Evolutionary conservation across 192 early-diverging fungal genomes (phyloP), one percentile per base, ranked within the genome.

Genomic region (Funneliformis mosseae): DNA sequence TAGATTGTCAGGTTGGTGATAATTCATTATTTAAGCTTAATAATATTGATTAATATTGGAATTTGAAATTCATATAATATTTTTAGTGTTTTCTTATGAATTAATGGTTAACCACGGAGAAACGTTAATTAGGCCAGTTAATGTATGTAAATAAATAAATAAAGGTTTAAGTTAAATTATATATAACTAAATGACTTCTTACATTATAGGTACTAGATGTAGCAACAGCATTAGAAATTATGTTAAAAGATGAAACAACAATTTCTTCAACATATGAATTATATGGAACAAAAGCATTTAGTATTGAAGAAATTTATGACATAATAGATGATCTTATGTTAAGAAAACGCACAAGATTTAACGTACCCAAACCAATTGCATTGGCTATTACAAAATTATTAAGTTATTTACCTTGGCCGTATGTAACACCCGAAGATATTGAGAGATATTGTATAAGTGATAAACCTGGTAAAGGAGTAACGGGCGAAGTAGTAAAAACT

Each of bases 261-360:
- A 87, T 92, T 25, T 96, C 96, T 45, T 91, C 96, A 89, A 95
- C 91, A 27, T 95, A 94, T 76, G 98, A 99, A 88, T 91, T 99
- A 16, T 45, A 50, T 83, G 92, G 94, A 70, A 84, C 90, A 78
- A 87, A 90, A 81, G 92, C 92, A 80, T 97, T 95, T 88, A 88
- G 90, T 25, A 92, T 92, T 78, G 83, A 84, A 77, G 83, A 93
- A 46, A 77, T 99, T 42, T 84, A 94, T 60, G 92, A 96, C 14
- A 87, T 97, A 28, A 91, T 90, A 77, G 86, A 88, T 81, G 90
- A 91, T 63, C 89, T 94, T 48, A 81, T 84, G 73, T 84, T 85
- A 81, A 78, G 85, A 50, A 85, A 84, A 63, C 70, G 85, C 23
- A 82, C 84, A 59, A 84, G 81, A 41, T 48, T 82, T 41, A 86